Base-by-base conservation (phyloP, 1,139 yeast genomes). In the Zygoascus hellenicus region DNA sequence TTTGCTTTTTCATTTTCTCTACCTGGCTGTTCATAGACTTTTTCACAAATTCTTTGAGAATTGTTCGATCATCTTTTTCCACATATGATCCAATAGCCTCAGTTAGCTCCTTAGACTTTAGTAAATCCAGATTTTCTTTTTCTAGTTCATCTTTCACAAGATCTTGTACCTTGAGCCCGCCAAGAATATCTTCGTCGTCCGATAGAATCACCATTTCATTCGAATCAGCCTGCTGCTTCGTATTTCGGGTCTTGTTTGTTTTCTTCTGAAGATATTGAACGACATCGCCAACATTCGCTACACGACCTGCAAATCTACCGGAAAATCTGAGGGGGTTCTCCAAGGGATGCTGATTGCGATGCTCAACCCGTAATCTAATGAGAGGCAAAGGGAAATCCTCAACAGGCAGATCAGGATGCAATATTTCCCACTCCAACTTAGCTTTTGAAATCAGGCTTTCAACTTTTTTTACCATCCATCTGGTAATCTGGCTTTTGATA, bases 271-370 rank as follows among this genome's bases (percentile, higher is more conserved):
- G 78, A 59, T 85, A 84, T 44, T 80, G 82, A 2, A 92, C 78
- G 9, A 90, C 87, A 57, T 90, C 95, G 58, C 86, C 83, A 9
- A 83, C 80, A 62, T 92, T 92, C 10, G 98, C 98, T 3, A 92
- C 95, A 53, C 74, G 75, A 0, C 96, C 97, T 5, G 87, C 95
- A 71, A 90, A 94, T 57, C 87, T 70, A 59, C 90, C 88, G 4
- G 97, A 88, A 56, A 92, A 87, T 51, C 97, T 68, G 48, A 95
- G 74, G 0, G 96, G 87, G 59, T 92, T 90, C 58, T 90, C 98
- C 34, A 92, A 87, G 56, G 89, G 96, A 58, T 77, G 90, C 3
- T 90, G 95, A 0, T 95, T 96, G 32, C 89, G 74, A 58, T 89
- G 90, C 54, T 92, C 97, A 0, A 92, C 97, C 38, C 89, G 71